Evolutionary conservation across 331 rosid species (phyloP), one percentile per base, ranked within the genome.

Genomic region (Dryas integrifolia): DNA sequence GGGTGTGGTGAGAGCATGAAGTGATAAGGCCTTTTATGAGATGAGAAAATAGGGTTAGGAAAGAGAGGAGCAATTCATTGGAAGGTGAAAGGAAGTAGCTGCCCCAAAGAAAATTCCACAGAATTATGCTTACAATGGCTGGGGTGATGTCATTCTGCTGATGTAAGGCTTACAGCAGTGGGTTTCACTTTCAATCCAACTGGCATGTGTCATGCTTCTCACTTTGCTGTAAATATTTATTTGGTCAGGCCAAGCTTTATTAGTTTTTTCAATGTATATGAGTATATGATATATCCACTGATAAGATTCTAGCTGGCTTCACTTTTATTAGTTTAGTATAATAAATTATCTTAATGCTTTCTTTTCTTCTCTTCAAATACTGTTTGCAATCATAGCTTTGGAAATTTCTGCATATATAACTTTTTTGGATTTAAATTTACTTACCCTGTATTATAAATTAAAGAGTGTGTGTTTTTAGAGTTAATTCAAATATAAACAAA

Each of bases 1-100:
- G 47, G 18, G 49, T 15, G 47, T 12, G 24, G 38, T 9, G 55
- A 47, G 24, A 15, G 61, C n/a, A 48, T n/a, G 72, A 45, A 58
- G 18, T 38, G 24, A 67, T 72, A 30, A 4, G 21, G 48, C 39
- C 58, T 51, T 71, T 64, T 44, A 72, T 41, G 59, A 63, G 9
- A n/a, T 43, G 40, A 7, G 11, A 57, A 15, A 6, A n/a, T 52
- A 30, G n/a, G 51, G 39, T 56, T 10, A 70, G 86, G 96, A 90
- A 90, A 73, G 86, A 14, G 84, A 58, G 74, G 18, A 6, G 75
- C 14, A 73, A 58, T 60, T 81, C 70, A 58, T 13, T 8, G 86
- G 96, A 88, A 86, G 76, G 35, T 71, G 81, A 9, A 3, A 41
- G 77, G 94, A 85, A 88, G 50, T 82, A 4, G 50, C 13, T 0